Evolutionary conservation across 768 basidiomycete species (phyloP).

Genomic region (Paxillus involutus): DNA sequence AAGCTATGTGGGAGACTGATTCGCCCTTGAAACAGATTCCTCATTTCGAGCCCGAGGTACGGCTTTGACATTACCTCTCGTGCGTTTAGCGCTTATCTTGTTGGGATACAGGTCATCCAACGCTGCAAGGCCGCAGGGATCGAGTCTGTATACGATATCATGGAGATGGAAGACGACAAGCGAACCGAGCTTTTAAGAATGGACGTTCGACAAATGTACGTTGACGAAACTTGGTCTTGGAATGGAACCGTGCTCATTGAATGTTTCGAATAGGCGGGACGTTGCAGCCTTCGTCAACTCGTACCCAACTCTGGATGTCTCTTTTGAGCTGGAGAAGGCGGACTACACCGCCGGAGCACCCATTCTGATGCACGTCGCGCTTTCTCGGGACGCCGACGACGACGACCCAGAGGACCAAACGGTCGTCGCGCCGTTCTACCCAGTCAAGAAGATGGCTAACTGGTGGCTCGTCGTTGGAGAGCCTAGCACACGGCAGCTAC

Average conservation of each 20-base stretch:
- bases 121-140: constrained; percentile 81
- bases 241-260: not conserved
- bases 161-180: constrained; percentile 96
- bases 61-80: constrained; percentile 12
- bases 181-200: constrained; percentile 81
- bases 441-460: constrained; percentile 85
- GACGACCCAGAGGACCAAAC: constrained; percentile 72
- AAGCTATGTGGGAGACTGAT: constrained; percentile 97
- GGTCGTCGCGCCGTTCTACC: constrained; percentile 94
- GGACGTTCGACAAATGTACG: constrained; percentile 84
- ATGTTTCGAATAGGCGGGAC: constrained; percentile 62
- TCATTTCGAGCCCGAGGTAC: constrained; percentile 88
- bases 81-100: not conserved
- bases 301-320: constrained; percentile 94
- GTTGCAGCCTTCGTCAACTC: constrained; percentile 96
- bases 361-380: constrained; percentile 74
- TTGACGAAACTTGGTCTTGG: constrained; percentile 4
- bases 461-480: constrained; percentile 99
- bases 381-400: constrained; percentile 81
- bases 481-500: constrained; percentile 71
- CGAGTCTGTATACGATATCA: constrained; percentile 93
- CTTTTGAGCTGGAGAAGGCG: constrained; percentile 81
- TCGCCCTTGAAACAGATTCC: constrained; percentile 95
- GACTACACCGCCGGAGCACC: constrained; percentile 86
- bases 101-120: constrained; percentile 58